phyloP scores from a whole-genome alignment of 805 yeast species.

The Candida vaughaniae region DNA sequence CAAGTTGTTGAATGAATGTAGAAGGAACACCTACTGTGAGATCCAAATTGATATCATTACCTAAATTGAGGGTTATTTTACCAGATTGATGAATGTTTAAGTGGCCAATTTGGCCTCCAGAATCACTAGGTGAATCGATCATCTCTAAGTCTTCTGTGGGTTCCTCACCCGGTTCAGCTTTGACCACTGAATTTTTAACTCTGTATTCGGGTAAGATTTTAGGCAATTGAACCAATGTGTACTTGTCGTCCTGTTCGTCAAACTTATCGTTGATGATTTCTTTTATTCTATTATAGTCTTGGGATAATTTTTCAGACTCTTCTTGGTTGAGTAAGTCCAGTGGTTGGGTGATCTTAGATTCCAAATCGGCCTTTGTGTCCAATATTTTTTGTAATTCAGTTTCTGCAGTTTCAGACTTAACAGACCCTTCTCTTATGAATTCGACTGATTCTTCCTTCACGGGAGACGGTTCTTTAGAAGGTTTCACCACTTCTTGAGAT shows the following conservation, averaged over 20 bases:
- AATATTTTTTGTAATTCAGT: constrained; percentile 25
- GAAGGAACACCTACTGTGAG: constrained; percentile 70
- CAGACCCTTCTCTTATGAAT: constrained; percentile 17
- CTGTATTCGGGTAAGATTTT: constrained; percentile 41
- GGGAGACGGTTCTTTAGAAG: constrained; percentile 13
- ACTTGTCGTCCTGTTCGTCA: constrained; percentile 20
- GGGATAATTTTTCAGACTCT: constrained; percentile 27
- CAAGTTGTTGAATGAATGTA: constrained; percentile 71
- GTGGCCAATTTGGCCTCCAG: constrained; percentile 64
- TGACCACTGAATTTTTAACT: constrained; percentile 10
- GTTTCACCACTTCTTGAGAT: constrained; percentile 36
- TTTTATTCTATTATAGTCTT: constrained; percentile 31
- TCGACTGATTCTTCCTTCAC: constrained; percentile 7
- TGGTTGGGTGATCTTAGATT: constrained; percentile 26
- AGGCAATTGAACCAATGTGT: constrained; percentile 50
- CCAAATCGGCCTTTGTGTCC: constrained; percentile 26
- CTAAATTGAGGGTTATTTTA: constrained; percentile 69
- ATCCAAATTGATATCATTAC: constrained; percentile 61
- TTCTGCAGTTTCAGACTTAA: constrained; percentile 32
- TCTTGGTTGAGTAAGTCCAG: constrained; percentile 29
- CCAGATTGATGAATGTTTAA: constrained; percentile 84
- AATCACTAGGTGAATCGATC: constrained; percentile 2
- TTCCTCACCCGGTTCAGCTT: constrained; percentile 7
- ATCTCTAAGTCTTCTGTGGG: neutral
- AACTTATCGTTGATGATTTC: constrained; percentile 25